Evolutionary conservation across 805 yeast genomes (phyloP), one percentile per base, ranked within the genome.

Genomic region (Scheffersomyces coipomensis): DNA sequence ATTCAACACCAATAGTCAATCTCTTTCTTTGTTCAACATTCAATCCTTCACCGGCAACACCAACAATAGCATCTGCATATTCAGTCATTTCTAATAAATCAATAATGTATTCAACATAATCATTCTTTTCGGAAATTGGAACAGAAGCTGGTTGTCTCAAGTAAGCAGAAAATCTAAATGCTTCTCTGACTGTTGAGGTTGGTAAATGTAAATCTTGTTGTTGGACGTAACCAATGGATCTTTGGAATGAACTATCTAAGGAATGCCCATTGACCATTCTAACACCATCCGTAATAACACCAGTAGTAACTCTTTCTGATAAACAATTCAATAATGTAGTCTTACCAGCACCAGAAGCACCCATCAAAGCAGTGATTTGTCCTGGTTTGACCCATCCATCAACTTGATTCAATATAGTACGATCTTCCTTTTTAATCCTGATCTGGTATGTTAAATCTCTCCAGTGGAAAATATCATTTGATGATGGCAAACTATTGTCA

Each of bases 271-370:
- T 83, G 19, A 84, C 89, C 56, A 82, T 51, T 47, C 66, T 51
- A 25, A 39, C 73, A 51, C 81, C 83, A 51, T 86, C 86, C 24
- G 39, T 31, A 10, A 37, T 19, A 18, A 31, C 35, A 15, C 39
- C 39, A 17, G 31, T 25, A 3, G 39, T 37, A 13, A 37, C 23
- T 59, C 90, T 75, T 53, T 81, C 85, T 16, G 88, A 81, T 44
- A 84, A 70, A 48, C 82, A 81, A 58, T 84, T 83, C 51, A 85
- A 68, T 42, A 84, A 65, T 4, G 90, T 84, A 21, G 91, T 84
- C 55, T 84, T 84, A 66, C 91, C 91, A 33, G 91, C 91, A 66
- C 91, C 91, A 24, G 90, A 83, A 35, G 83, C 85, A 53, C 91
- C 91, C 89, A 84, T 83, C 42, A 84, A 68, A 5, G 90, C 90